Evolutionary conservation across 225 moss, liverwort and hornwort species (phyloP).

Genomic region (Climacium dendroides): DNA sequence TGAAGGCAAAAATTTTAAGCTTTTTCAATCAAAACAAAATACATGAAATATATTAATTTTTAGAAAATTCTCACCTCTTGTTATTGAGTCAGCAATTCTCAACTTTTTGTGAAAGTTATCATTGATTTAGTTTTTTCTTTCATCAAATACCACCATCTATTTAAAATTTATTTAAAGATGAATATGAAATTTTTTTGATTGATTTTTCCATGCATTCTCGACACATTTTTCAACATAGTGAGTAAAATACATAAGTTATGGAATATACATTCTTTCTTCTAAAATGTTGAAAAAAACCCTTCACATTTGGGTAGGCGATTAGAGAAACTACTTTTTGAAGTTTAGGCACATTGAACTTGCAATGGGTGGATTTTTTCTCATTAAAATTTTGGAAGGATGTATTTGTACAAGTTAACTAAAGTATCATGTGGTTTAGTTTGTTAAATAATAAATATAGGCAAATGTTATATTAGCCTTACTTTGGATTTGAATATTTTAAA

Average conservation of each 20-base stretch:
- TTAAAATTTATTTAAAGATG: too few species aligned
- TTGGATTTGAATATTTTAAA: not conserved
- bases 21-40: not conserved
- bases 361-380: not conserved
- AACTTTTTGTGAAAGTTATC: not conserved
- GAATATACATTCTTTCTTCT: fast-evolving
- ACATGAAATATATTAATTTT: fast-evolving
- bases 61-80: fast-evolving
- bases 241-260: not conserved
- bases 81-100: not conserved
- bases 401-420: not conserved
- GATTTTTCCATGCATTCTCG: not conserved
- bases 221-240: not conserved
- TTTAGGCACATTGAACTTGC: not conserved
- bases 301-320: too few species aligned
- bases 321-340: not conserved
- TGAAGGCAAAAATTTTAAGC: too few species aligned
- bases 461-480: too few species aligned
- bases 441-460: not conserved
- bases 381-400: fast-evolving
- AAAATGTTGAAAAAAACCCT: not conserved
- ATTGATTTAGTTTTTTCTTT: not conserved
- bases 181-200: not conserved
- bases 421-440: not conserved
- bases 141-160: fast-evolving